A percentile compares a stretch with the other conserved stretches of the same genome.
Conservation (phyloP, 495 filamentous ascomycete genomes). For the Podospora pseudocomata region DNA sequence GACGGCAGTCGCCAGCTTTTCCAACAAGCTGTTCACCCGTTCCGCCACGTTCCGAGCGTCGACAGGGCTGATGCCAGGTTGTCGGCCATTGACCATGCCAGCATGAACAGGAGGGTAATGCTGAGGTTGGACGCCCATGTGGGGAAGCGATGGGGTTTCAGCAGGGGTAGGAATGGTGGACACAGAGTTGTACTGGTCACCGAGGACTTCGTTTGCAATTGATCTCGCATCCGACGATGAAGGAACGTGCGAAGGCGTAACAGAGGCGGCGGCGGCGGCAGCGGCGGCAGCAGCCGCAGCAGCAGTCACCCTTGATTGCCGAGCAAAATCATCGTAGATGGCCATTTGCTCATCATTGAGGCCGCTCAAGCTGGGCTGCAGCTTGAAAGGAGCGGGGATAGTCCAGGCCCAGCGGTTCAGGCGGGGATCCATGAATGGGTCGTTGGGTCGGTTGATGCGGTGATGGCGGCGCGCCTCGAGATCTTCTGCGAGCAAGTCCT, state of each 20-base stretch:
- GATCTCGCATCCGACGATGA: slow-evolving; percentile 51
- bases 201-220: slow-evolving; percentile 67
- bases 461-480: slow-evolving; percentile 71
- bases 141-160: slow-evolving; percentile 73
- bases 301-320: slow-evolving; percentile 63
- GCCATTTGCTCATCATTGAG: slow-evolving; percentile 89
- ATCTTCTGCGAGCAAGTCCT: slow-evolving; percentile 77
- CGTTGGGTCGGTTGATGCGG: slow-evolving; percentile 63
- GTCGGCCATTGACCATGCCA: slow-evolving; percentile 46
- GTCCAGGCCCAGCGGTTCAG: slow-evolving; percentile 82
- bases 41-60: slow-evolving; percentile 62
- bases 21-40: slow-evolving; percentile 64
- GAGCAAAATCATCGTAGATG: slow-evolving; percentile 92
- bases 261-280: slow-evolving; percentile 39
- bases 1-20: slow-evolving; percentile 62
- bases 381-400: slow-evolving; percentile 86
- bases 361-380: slow-evolving; percentile 58
- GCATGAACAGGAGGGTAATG: slow-evolving; percentile 57
- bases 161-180: slow-evolving; percentile 75
- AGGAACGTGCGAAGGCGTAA: slow-evolving; percentile 39
- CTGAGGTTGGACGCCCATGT: slow-evolving; percentile 58
- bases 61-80: slow-evolving; percentile 59
- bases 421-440: slow-evolving; percentile 74
- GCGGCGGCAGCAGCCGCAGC: slow-evolving; percentile 20
- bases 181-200: slow-evolving; percentile 75